These are phyloP conservation scores for Stephania cephalantha DNA, from an alignment of 164 flowering plant genomes.

Conservation along the genomic window DNA sequence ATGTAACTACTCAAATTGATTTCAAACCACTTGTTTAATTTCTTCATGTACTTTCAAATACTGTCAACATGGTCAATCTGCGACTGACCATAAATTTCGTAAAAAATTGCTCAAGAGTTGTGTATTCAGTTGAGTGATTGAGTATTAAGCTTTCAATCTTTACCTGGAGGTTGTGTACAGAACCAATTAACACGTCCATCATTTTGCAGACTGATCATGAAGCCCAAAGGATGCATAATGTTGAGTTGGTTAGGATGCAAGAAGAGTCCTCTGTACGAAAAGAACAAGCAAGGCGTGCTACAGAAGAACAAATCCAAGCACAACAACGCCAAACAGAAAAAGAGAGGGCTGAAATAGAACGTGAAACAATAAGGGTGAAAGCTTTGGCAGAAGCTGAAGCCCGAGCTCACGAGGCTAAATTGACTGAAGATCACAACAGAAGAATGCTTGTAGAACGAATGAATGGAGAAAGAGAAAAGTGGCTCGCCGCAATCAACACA, in stretches of 20 bases:
- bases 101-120: neutral
- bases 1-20: neutral
- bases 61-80: neutral
- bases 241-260: conserved; percentile 83
- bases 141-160: neutral
- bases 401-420: conserved; percentile 85
- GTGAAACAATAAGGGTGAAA: conserved; percentile 80
- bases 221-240: conserved; percentile 71
- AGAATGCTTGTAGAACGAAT: conserved; percentile 69
- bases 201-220: conserved; percentile 81
- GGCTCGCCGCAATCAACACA: conserved; percentile 96
- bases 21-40: neutral
- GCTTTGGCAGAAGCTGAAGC: conserved; percentile 95
- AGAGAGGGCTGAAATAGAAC: conserved; percentile 84
- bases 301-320: conserved; percentile 90
- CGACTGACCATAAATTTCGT: neutral
- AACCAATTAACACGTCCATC: neutral
- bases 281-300: conserved; percentile 71
- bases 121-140: neutral
- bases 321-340: conserved; percentile 78
- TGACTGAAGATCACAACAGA: conserved; percentile 77
- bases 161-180: neutral
- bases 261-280: conserved; percentile 70
- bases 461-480: conserved; percentile 87
- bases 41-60: neutral